Evolutionary conservation across 1,139 yeast genomes (phyloP).

Genomic region (Geotrichum bryndzae): DNA sequence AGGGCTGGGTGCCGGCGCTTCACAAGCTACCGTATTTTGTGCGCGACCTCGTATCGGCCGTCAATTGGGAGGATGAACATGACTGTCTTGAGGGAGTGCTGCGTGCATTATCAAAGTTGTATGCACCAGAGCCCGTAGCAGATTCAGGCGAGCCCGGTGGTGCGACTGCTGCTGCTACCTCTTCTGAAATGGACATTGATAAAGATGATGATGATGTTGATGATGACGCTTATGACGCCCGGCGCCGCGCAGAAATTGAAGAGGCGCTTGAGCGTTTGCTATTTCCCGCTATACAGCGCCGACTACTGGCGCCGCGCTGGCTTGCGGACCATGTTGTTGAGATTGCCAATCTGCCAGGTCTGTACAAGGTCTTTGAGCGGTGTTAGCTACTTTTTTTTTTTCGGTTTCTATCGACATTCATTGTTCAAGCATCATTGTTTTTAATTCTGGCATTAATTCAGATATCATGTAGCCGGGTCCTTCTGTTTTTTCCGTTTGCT

Average conservation of each 20-base stretch:
- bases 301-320: conserved; percentile 58
- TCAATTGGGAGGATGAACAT: conserved; percentile 63
- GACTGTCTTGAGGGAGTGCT: conserved; percentile 61
- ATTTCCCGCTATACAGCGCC: conserved; percentile 56
- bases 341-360: conserved; percentile 85
- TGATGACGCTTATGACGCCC: conserved; percentile 9
- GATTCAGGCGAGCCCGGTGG: conserved; percentile 26
- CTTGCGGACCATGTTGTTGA: conserved; percentile 59
- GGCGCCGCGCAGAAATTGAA: conserved; percentile 13
- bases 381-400: conserved; percentile 42
- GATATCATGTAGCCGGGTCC: too few species aligned
- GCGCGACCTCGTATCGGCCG: conserved; percentile 50
- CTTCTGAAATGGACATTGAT: conserved; percentile 3
- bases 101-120: conserved; percentile 62
- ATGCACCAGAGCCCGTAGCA: conserved; percentile 57
- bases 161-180: conserved; percentile 7
- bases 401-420: too few species aligned
- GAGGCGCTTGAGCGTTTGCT: conserved; percentile 48
- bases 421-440: too few species aligned
- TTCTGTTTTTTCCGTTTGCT: too few species aligned
- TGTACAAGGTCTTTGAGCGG: conserved; percentile 87
- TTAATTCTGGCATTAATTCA: too few species aligned
- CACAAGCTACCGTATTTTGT: conserved; percentile 63
- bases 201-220: conserved; percentile 1
- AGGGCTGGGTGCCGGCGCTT: conserved; percentile 56